Percentiles rank a stretch among this genome's conserved stretches.
phyloP scores from a whole-genome alignment of 345 rosid species.

The Lepidium aucheri region DNA sequence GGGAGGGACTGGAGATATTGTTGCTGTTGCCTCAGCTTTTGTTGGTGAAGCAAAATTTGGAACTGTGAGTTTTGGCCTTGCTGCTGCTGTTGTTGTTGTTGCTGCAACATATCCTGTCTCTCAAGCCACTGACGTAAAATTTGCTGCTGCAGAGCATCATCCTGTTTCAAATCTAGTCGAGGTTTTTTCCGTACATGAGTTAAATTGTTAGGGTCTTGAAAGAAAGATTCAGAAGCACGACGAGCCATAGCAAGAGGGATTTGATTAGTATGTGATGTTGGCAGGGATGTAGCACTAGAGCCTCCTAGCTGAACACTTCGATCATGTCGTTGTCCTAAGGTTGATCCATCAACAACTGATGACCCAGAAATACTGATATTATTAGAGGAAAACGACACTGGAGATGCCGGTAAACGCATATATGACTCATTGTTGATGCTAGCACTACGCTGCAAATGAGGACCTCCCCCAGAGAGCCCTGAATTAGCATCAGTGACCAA shows the following conservation, averaged over 20 bases:
- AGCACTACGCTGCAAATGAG: conserved; percentile 87
- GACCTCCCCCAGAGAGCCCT: conserved; percentile 70
- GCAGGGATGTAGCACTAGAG: conserved; percentile 67
- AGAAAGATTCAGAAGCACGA: conserved; percentile 54
- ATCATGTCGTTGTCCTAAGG: conserved; percentile 68
- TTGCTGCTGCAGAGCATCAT: conserved; percentile 83
- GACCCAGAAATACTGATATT: conserved; percentile 85
- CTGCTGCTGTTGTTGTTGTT: conserved; percentile 35
- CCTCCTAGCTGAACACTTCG: conserved; percentile 62
- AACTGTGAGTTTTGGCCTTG: conserved; percentile 68
- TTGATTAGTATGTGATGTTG: conserved; percentile 57
- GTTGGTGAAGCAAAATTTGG: conserved; percentile 66
- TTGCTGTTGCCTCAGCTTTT: conserved; percentile 41
- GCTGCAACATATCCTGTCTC: conserved; percentile 71
- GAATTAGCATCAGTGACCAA: conserved; percentile 96
- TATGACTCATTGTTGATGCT: conserved; percentile 90
- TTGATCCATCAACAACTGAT: conserved; percentile 78
- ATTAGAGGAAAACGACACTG: conserved; percentile 90
- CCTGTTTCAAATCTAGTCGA: conserved; percentile 76
- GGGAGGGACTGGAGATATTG: conserved; percentile 73
- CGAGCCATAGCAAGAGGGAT: conserved; percentile 50
- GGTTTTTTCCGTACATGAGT: conserved; percentile 74
- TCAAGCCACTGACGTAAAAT: conserved; percentile 74
- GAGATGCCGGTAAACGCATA: conserved; percentile 93
- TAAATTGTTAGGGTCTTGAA: conserved; percentile 63